A percentile compares a stretch with the other conserved stretches of the same genome.
phyloP scores from a whole-genome alignment of 163 green algal genomes.

The Scenedesmus sp. region DNA sequence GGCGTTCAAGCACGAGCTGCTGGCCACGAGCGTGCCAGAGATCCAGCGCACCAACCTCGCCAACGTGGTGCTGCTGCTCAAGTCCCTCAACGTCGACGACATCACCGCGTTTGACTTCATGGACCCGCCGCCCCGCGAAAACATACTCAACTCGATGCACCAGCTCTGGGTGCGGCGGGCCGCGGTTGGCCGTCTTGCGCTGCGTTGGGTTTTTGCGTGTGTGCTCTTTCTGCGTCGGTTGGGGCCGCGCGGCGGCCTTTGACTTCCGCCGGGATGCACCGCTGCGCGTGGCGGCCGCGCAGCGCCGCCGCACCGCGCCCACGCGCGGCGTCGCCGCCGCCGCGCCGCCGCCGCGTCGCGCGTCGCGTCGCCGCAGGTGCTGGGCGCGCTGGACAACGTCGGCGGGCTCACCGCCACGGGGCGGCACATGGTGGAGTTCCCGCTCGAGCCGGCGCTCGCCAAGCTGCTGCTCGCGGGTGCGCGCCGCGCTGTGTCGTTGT shows the following conservation, averaged over 20 bases:
- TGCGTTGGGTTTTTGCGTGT: no score
- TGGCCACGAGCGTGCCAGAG: constrained; percentile 82
- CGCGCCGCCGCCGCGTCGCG: no score
- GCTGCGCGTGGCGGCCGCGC: no score
- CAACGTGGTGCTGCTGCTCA: constrained; percentile 97
- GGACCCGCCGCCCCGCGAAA: constrained; percentile 92
- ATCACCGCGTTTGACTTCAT: constrained; percentile 98
- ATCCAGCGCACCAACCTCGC: constrained; percentile 96
- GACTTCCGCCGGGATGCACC: no score
- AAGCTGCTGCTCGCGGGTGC: constrained; percentile 92
- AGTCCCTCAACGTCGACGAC: constrained; percentile 96
- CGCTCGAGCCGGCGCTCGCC: constrained; percentile 94
- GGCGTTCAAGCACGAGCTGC: constrained; percentile 77
- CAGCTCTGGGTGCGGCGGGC: constrained; percentile 88
- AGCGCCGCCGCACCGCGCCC: no score
- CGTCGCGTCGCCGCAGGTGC: constrained; percentile 90
- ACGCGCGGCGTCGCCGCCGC: no score
- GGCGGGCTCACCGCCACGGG: constrained; percentile 70
- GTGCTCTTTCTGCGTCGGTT: no score
- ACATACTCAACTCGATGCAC: constrained; percentile 98
- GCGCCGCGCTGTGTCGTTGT: no score
- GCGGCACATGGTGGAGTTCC: constrained; percentile 96
- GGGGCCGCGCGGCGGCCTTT: no score
- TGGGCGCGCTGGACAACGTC: constrained; percentile 96
- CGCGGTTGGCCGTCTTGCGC: neutral